A percentile compares a stretch with the other conserved stretches of the same genome.
Evolutionary conservation across 2,329 filamentous ascomycete genomes (phyloP).

Genomic region (Fragosphaeria purpurea): DNA sequence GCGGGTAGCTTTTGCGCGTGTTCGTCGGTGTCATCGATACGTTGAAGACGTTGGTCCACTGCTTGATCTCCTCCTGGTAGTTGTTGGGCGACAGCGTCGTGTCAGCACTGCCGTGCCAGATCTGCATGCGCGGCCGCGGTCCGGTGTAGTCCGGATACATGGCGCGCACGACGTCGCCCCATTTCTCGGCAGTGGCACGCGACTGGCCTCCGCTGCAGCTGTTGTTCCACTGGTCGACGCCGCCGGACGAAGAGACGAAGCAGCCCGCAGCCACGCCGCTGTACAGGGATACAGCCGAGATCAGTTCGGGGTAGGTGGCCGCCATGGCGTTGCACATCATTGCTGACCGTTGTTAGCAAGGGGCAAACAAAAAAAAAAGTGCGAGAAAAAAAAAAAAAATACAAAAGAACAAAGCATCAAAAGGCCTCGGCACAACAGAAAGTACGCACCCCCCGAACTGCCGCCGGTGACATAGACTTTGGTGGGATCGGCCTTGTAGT

Average conservation of each 20-base stretch:
- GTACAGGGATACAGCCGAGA: conserved; percentile 28
- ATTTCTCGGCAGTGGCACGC: conserved; percentile 32
- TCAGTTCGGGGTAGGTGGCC: conserved; percentile 32
- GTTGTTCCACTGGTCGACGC: conserved; percentile 40
- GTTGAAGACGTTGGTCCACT: conserved; percentile 42
- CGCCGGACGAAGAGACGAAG: conserved; percentile 27
- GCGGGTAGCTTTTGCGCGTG: conserved; percentile 24
- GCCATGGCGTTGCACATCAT: conserved; percentile 33
- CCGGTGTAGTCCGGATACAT: conserved; percentile 30
- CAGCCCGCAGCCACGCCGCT: conserved; percentile 33
- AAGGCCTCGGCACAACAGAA: not conserved
- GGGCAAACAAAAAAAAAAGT: not conserved
- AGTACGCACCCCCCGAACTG: conserved; percentile 20
- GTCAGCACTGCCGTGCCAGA: conserved; percentile 48
- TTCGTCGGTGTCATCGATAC: conserved; percentile 22
- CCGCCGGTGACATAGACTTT: conserved; percentile 26
- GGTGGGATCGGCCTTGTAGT: conserved; percentile 20
- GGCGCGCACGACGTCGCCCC: conserved; percentile 35
- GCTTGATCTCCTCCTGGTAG: conserved; percentile 47
- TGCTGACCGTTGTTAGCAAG: conserved; percentile 2
- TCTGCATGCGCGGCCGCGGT: conserved; percentile 44
- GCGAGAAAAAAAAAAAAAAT: not conserved
- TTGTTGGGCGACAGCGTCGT: conserved; percentile 40
- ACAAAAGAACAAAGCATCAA: not conserved
- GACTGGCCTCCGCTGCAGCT: conserved; percentile 36